Percentiles rank a stretch among this genome's conserved stretches.
phyloP scores from a whole-genome alignment of 345 rosid genomes.

The Camelina laxa region DNA sequence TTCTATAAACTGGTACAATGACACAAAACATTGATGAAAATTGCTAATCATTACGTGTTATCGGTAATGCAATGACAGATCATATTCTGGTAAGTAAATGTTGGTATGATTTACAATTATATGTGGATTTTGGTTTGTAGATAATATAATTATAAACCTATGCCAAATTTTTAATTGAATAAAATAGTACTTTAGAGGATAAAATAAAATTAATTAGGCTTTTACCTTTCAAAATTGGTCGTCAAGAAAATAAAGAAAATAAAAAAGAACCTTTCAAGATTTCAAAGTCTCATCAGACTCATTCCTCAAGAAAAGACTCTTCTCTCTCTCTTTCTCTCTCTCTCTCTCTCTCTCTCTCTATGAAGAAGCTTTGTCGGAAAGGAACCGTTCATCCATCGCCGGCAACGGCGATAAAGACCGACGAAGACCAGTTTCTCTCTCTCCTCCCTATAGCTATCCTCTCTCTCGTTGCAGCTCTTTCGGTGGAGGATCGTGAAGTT shows the following conservation, averaged over 20 bases:
- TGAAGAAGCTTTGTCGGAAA: conserved; percentile 77
- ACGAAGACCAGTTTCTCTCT: conserved; percentile 56
- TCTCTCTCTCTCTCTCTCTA: conserved; percentile 29
- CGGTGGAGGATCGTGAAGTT: conserved; percentile 66
- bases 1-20: not conserved
- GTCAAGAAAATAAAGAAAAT: conserved; percentile 1
- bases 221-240: conserved; percentile 24
- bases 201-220: not conserved
- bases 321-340: conserved; percentile 24
- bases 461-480: conserved; percentile 69
- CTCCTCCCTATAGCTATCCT: conserved; percentile 76
- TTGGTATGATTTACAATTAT: conserved; percentile 7
- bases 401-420: conserved; percentile 39
- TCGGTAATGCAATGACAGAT: not conserved
- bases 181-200: not conserved
- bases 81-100: not conserved
- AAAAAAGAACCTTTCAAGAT: conserved; percentile 31
- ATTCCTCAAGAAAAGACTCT: conserved; percentile 36
- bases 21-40: not conserved
- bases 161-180: not conserved
- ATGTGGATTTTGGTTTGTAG: not conserved
- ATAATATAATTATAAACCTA: too few relatives aligned
- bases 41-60: conserved; percentile 9
- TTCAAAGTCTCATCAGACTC: conserved; percentile 37
- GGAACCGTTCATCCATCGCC: conserved; percentile 77